Evolutionary conservation across 352 stramenopile species (phyloP), one percentile per base, ranked within the genome.

Genomic region (Pythium oligandrum): DNA sequence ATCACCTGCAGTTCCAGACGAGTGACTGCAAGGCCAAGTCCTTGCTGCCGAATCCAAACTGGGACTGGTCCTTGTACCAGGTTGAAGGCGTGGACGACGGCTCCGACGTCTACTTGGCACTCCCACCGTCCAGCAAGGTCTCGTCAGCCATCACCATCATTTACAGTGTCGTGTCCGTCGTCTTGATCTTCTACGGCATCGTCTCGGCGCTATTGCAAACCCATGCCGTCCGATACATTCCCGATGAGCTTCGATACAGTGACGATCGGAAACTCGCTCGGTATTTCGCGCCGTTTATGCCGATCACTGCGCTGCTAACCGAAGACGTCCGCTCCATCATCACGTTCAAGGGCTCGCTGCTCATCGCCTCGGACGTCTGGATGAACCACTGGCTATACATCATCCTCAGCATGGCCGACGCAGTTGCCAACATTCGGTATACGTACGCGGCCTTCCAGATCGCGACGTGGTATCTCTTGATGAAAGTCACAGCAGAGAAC

Each of bases 371-470:
- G 1, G 73, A 85, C 32, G 53, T 82, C 3, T 85, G 76, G 76
- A 82, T 85, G 51, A 87, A 85, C 53, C 73, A 87, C 45, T 87
- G 76, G 76, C 60, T 85, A 1, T 87, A 85, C 58, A 83, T 85
- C 4, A 38, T 65, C 4, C 43, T 85, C 0, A 85, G 76, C 49
- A 77, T 85, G 11, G 44, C 82, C 33, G 76, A 87, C 9, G 55
- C 71, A 5, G 50, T 83, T 6, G 48, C 66, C 2, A 83, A 70
- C 46, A 12, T 85, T 0, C 67, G 74, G 0, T 60, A 74, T 48
- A 82, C 60, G 10, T 85, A 85, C 47, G 60, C 67, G 4, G 60
- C 75, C 3, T 57, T 78, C 4, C 51, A 80, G 33, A 73, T 82
- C 10, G 76, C 69, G 3, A 70, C 73, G 40, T 87, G 62, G 60